Base-by-base conservation (phyloP, 495 filamentous ascomycete genomes). In the Penicillium longicatenatum region DNA sequence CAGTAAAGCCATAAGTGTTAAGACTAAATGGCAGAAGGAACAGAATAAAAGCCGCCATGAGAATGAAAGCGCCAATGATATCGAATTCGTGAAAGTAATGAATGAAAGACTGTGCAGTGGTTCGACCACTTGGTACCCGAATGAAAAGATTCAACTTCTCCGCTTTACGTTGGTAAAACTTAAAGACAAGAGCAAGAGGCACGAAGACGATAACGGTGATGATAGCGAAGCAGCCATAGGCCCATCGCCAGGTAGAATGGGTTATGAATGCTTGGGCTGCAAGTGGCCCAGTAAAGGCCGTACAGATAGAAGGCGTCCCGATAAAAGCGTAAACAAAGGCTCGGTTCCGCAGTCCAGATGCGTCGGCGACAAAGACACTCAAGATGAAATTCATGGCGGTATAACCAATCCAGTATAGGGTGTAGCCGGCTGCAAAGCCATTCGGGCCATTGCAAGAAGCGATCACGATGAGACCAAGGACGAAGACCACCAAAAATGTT, bases 11-110 rank as follows among this genome's bases (percentile, higher is more conserved):
- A 56, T 76, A 76, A 35, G 70, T 61, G 37, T 73, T 67, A 11
- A 88, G 69, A 55, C 63, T 80, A 68, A 90, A 83, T 3, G 86
- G 83, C 1, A 88, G 73, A n/a, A 89, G 78, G 57, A 90, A 79
- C 20, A 88, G 71, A 10, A 81, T 73, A 50, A 90, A 71, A 19
- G 83, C 85, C 11, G 71, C 76, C 35, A 73, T 75, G 11, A 87
- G 65, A 11, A 89, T 66, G 21, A 86, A 57, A 17, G 82, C 67
- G 8, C 86, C 86, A 17, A 83, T 50, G 4, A 76, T 57, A 57
- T 89, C 86, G 50, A 86, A 84, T 55, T 90, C 83, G 41, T 80
- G 69, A 54, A 73, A 42, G 59, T 85, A 84, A 64, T 82, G 72
- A 29, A 67, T 60, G 33, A 86, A 44, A 0, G 76, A 79, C 59